Base-by-base conservation (phyloP, 2,329 filamentous ascomycete genomes). In the Phialemoniopsis sp. region DNA sequence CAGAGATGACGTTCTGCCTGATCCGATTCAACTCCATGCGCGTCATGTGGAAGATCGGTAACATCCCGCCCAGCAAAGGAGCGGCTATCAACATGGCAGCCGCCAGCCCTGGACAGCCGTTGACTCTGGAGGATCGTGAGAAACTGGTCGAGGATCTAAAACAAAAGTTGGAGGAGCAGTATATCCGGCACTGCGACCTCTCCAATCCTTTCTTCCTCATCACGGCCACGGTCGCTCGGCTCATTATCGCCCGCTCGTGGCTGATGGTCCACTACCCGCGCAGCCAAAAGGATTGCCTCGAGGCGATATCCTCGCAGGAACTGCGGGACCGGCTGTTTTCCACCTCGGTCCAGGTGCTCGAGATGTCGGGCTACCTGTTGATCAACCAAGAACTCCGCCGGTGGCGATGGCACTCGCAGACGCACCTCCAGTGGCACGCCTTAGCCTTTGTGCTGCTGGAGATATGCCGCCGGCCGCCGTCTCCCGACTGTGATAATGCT, bases 261-360 rank as follows among this genome's bases (percentile, higher is more conserved):
- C 43, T 46, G 13, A 30, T 46, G 7, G 29, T 41, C 2, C 36
- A 34, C 19, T 39, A 38, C 5, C 40, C 41, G 29, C 15, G 30
- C 6, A 12, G 16, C 17, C 29, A 15, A 26, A 26, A 26, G 21
- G 21, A 26, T 10, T 26, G 21, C 21, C 21, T 26, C 21, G 21
- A 26, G 21, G 21, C 21, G 21, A 26, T 26, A 26, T 26, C 21
- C 6, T 26, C 21, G 6, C 6, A 26, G 21, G 10, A 6, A 6
- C 21, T 78, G 8, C 78, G 80, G 41, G 77, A 88, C 45, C 80
- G 80, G 41, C 68, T 90, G 2, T 87, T 89, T 55, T 64, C 82
- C 17, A 85, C 82, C 0, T 81, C 84, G 3, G 73, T 90, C 18
- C 85, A 90, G 51, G 80, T 89, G 18, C 73, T 89, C 34, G 86